phyloP scores from a whole-genome alignment of 331 rosid species.

The Cydonia oblonga region DNA sequence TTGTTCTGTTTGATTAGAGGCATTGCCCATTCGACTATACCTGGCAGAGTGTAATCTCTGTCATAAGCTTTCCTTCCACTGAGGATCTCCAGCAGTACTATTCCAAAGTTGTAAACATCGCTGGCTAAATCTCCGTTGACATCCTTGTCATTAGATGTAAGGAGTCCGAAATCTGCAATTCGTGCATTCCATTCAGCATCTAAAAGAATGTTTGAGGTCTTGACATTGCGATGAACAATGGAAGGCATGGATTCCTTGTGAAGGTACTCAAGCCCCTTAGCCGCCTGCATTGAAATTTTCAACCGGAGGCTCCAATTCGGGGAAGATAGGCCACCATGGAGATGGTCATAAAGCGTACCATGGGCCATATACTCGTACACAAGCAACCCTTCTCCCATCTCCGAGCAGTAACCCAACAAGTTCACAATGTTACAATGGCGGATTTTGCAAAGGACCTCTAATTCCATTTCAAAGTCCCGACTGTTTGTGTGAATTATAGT shows the following conservation, averaged over 20 bases:
- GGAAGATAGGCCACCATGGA: slow-evolving; percentile 87
- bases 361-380: slow-evolving; percentile 87
- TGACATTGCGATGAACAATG: slow-evolving; percentile 56
- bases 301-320: slow-evolving; percentile 65
- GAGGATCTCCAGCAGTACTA: slow-evolving; percentile 65
- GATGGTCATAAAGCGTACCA: slow-evolving; percentile 81
- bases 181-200: slow-evolving; percentile 79
- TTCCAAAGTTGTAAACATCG: slow-evolving; percentile 67
- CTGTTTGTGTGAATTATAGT: slow-evolving; percentile 80
- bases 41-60: slow-evolving; percentile 46
- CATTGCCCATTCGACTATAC: slow-evolving; percentile 74
- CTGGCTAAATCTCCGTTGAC: slow-evolving; percentile 32
- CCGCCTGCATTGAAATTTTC: slow-evolving; percentile 65
- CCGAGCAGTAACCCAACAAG: slow-evolving; percentile 78
- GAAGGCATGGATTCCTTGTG: slow-evolving; percentile 67
- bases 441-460: slow-evolving; percentile 74
- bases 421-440: slow-evolving; percentile 73
- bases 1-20: slow-evolving; percentile 69
- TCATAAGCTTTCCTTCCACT: slow-evolving; percentile 85
- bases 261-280: slow-evolving; percentile 77
- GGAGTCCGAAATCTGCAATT: slow-evolving; percentile 67
- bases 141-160: slow-evolving; percentile 47
- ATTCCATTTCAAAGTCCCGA: slow-evolving; percentile 76
- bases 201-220: slow-evolving; percentile 70
- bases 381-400: slow-evolving; percentile 93